Conservation (phyloP, 345 rosid genomes). For the Aegle marmelos region DNA sequence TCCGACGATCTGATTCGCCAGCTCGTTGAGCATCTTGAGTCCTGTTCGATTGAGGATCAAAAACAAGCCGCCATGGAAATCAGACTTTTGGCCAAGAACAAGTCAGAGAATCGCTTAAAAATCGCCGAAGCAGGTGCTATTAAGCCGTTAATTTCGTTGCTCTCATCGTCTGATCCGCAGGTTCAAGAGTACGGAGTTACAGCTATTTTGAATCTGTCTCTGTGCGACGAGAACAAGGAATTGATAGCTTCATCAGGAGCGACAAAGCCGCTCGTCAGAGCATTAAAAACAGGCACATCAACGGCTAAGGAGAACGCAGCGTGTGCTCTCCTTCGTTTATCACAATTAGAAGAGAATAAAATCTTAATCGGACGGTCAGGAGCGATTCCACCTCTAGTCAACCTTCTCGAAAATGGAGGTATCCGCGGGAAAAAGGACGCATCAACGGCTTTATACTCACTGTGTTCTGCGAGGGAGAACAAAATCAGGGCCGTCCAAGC, state of each 20-base stretch:
- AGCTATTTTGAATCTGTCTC: constrained; percentile 80
- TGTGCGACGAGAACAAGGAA: constrained; percentile 91
- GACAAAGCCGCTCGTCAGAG: constrained; percentile 74
- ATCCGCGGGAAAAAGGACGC: constrained; percentile 91
- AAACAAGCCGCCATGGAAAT: constrained; percentile 98
- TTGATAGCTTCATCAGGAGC: constrained; percentile 77
- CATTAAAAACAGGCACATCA: constrained; percentile 66
- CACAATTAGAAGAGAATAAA: constrained; percentile 85
- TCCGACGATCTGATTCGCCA: constrained; percentile 69
- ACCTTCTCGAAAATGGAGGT: constrained; percentile 63
- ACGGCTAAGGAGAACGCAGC: constrained; percentile 91
- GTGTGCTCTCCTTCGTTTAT: constrained; percentile 82
- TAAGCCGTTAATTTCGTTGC: constrained; percentile 61
- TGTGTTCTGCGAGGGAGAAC: constrained; percentile 80
- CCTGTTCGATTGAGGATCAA: constrained; percentile 75
- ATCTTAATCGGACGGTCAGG: constrained; percentile 87
- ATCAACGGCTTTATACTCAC: constrained; percentile 78
- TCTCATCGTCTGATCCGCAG: constrained; percentile 69
- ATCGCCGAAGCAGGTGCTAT: constrained; percentile 87
- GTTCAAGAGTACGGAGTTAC: constrained; percentile 95
- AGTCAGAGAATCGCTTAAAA: constrained; percentile 73
- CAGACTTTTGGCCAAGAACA: constrained; percentile 87
- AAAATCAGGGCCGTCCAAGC: constrained; percentile 76
- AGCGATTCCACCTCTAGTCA: constrained; percentile 70
- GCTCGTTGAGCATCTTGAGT: constrained; percentile 66